Base-by-base conservation (phyloP, 306 rosid species). In the Vigna reflexopilosa region DNA sequence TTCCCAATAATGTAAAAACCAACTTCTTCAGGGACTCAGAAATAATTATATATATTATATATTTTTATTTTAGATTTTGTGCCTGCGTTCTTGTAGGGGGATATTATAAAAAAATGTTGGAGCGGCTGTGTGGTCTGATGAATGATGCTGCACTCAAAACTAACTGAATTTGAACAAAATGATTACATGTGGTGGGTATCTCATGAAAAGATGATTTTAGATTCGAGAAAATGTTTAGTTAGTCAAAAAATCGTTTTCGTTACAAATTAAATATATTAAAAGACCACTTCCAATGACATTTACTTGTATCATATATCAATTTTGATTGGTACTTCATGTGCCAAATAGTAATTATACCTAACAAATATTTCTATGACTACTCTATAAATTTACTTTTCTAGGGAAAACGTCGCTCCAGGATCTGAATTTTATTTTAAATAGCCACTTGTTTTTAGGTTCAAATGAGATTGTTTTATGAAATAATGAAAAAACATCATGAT, bases 121-220 rank as follows among this genome's bases (percentile, higher is more conserved):
- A 14, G 42, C 7, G 8, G 11, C 36, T 12, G 1, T 24, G 7
- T 19, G 22, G 36, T 19, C 32, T 19, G 30, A 32, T 47, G 10
- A 34, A 63, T 50, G 64, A 15, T 38, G 58, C 55, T 9, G 73
- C 65, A 52, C 28, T 52, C 19, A 51, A 42, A 66, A 7, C 28
- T 16, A 65, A 38, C 42, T 65, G 6, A 34, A 51, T 36, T 54
- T 38, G 19, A 66, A 36, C 67, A 65, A 77, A 76, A 66, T 65
- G 56, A 66, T 52, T 66, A 76, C 72, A 40, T 7, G 28, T 38
- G 51, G 73, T 62, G 62, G 75, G 48, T 30, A 30, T 30, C 12
- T 9, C 5, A 15, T 38, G 65, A 17, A 38, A 30, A 65, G 42
- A 64, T 34, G 51, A 51, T 26, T 61, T 28, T 47, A 17, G 20